Conservation (phyloP, 2,329 filamentous ascomycete genomes). For the Rasamsonia emersonii region DNA sequence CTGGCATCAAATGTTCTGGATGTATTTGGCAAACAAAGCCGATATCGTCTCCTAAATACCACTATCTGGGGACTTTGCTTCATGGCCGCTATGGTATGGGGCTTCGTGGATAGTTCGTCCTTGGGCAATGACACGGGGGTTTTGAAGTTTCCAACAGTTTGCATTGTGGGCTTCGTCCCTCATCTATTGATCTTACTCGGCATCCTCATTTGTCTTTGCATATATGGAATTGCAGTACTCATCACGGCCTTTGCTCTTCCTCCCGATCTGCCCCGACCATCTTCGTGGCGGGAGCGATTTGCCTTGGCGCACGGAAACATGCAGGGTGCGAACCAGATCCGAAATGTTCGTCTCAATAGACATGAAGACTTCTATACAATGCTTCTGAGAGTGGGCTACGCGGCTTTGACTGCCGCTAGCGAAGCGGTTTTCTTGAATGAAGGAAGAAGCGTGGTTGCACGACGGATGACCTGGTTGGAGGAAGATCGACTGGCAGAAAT, state of each 20-base stretch:
- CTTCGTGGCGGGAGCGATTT: slow-evolving; percentile 53
- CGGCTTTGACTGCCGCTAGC: slow-evolving; percentile 81
- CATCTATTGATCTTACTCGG: slow-evolving; percentile 80
- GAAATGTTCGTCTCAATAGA: slow-evolving; percentile 68
- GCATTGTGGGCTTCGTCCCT: slow-evolving; percentile 88
- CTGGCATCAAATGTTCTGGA: slow-evolving; percentile 76
- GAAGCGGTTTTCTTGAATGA: slow-evolving; percentile 95
- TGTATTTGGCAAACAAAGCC: slow-evolving; percentile 68
- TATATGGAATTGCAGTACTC: slow-evolving; percentile 68
- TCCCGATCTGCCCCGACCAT: slow-evolving; percentile 35
- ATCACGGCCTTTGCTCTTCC: slow-evolving; percentile 65
- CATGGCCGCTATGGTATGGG: slow-evolving; percentile 76
- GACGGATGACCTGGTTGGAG: slow-evolving; percentile 81
- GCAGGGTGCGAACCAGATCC: slow-evolving; percentile 81
- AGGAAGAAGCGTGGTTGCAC: slow-evolving; percentile 64
- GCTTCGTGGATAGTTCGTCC: slow-evolving; percentile 47
- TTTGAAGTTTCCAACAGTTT: slow-evolving; percentile 84
- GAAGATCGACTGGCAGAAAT: slow-evolving; percentile 74
- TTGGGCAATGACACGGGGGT: slow-evolving; percentile 49
- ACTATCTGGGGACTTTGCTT: slow-evolving; percentile 85
- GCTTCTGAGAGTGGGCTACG: slow-evolving; percentile 76
- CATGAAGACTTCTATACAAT: slow-evolving; percentile 96
- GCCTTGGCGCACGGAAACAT: slow-evolving; percentile 72
- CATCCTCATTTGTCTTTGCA: slow-evolving; percentile 63
- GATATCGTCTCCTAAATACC: slow-evolving; percentile 75